A percentile compares a stretch with the other conserved stretches of the same genome.
phyloP scores from a whole-genome alignment of 192 early-diverging fungal species.

The Podila verticillata region DNA sequence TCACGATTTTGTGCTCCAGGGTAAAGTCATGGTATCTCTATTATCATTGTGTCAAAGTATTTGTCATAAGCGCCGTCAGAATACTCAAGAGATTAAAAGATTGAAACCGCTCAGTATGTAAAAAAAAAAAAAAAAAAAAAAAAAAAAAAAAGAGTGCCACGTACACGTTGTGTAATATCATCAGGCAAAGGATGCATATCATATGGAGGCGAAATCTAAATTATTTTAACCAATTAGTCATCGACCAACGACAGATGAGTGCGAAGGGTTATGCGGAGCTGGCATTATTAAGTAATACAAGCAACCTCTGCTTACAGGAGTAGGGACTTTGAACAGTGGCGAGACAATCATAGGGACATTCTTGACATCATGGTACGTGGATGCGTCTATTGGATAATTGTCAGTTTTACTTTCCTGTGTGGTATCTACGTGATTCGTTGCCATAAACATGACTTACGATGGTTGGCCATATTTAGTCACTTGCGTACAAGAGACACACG shows the following conservation, averaged over 20 bases:
- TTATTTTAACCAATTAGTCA: neutral
- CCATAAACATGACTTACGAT: neutral
- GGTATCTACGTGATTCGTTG: too few relatives aligned
- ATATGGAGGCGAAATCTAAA: slow-evolving; percentile 45
- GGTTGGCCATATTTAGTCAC: neutral
- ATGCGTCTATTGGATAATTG: slow-evolving; percentile 24
- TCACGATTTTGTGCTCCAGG: slow-evolving; percentile 60
- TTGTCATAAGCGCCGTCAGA: too few relatives aligned
- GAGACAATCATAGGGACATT: slow-evolving; percentile 49
- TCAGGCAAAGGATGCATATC: slow-evolving; percentile 34
- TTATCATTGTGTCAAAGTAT: neutral
- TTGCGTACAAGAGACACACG: neutral
- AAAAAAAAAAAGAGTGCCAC: neutral
- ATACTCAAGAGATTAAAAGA: neutral
- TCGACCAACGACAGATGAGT: neutral
- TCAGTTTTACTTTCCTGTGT: too few relatives aligned
- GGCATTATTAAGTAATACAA: neutral
- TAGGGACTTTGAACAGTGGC: slow-evolving; percentile 36
- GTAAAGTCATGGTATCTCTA: slow-evolving; percentile 62
- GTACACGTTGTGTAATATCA: slow-evolving; percentile 32
- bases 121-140: too few relatives aligned
- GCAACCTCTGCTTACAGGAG: slow-evolving; percentile 20
- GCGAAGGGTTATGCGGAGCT: neutral
- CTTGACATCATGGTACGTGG: slow-evolving; percentile 48
- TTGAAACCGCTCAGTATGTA: neutral